A percentile compares a stretch with the other conserved stretches of the same genome.
Conservation (phyloP, 306 rosid genomes). For the Cotoneaster glaucophyllus region DNA sequence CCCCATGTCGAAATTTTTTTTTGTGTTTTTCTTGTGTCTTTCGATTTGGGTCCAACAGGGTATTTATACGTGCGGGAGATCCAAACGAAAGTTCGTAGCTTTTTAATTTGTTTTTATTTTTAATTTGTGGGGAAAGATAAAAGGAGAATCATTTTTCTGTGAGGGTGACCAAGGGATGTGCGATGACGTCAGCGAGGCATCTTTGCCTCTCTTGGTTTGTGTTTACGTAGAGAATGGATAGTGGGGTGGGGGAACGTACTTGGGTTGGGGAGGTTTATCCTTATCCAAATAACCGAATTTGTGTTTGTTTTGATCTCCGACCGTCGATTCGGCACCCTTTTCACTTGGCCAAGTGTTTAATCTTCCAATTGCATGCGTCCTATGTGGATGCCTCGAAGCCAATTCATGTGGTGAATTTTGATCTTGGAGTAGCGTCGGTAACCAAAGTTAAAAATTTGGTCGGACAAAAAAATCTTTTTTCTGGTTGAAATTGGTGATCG, state of each 20-base stretch:
- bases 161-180: constrained; percentile 27
- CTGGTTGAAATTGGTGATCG: no score
- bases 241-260: constrained; percentile 4
- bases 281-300: constrained; percentile 33
- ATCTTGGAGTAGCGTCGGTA: neutral
- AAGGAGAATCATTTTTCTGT: neutral
- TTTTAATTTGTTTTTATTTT: neutral
- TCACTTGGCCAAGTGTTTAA: neutral
- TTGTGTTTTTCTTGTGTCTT: neutral
- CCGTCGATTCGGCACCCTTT: no score
- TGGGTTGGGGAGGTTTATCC: constrained; percentile 29
- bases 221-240: constrained; percentile 14
- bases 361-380: neutral
- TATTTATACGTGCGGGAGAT: constrained; percentile 32
- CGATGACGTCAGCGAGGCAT: constrained; percentile 32
- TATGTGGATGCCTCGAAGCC: neutral
- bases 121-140: neutral
- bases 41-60: constrained; percentile 15
- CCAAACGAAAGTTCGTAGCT: neutral
- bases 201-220: constrained; percentile 21
- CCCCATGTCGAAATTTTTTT: neutral
- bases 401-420: neutral
- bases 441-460: neutral
- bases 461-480: no score
- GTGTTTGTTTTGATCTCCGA: neutral